phyloP scores from a whole-genome alignment of 2,329 filamentous ascomycete genomes.

The Metarhizium robertsii region DNA sequence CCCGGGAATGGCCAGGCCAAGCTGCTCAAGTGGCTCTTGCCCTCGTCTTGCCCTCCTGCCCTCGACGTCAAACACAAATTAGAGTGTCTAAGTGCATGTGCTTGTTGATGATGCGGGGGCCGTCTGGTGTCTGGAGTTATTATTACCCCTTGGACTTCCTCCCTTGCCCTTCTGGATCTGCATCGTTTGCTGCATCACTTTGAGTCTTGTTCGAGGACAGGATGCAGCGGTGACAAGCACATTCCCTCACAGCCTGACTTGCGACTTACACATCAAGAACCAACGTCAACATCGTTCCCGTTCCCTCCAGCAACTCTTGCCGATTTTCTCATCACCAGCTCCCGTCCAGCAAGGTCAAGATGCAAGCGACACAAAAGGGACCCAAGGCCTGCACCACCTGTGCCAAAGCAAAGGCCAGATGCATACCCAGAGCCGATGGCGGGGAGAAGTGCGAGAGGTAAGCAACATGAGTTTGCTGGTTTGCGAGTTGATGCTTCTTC shows the following conservation, averaged over 20 bases:
- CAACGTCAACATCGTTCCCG: background rate
- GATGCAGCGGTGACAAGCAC: background rate
- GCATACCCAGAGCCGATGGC: constrained; percentile 31
- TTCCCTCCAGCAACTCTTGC: too few relatives aligned
- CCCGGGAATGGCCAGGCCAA: background rate
- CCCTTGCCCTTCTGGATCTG: background rate
- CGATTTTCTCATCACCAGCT: background rate
- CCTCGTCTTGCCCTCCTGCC: too few relatives aligned
- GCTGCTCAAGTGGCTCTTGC: background rate
- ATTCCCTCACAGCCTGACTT: background rate
- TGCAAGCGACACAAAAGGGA: constrained; percentile 27
- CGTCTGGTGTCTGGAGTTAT: background rate
- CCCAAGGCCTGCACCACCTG: constrained; percentile 41
- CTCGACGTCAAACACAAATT: background rate
- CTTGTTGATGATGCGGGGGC: constrained; percentile 1
- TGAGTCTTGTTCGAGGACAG: background rate
- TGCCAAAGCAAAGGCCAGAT: constrained; percentile 42
- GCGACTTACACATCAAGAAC: background rate
- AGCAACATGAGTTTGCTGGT: constrained; percentile 7
- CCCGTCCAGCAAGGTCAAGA: constrained; percentile 2
- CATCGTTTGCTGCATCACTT: background rate
- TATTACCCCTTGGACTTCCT: constrained; percentile 2
- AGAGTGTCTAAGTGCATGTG: background rate
- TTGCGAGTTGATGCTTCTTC: background rate
- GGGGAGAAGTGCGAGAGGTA: constrained; percentile 38